Percentiles rank a stretch among this genome's conserved stretches.
Conservation (phyloP, 148 eudicot genomes). For the Chenopodium album region DNA sequence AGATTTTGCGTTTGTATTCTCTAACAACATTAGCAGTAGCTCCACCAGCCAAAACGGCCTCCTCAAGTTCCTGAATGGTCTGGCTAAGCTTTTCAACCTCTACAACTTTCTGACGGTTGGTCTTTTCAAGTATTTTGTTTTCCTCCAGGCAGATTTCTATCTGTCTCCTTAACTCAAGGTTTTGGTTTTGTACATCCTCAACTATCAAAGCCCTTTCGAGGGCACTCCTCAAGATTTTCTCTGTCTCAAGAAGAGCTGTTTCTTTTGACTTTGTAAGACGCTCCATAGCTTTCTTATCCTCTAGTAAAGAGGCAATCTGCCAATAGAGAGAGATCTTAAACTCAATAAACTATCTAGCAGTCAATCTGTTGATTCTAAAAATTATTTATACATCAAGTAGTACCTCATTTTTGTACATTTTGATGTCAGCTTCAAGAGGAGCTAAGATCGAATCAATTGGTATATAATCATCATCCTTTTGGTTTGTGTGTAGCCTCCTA, state of each 20-base stretch:
- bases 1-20: constrained; percentile 63
- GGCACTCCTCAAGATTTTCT: constrained; percentile 82
- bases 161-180: constrained; percentile 74
- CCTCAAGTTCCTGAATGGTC: constrained; percentile 82
- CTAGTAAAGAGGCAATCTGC: constrained; percentile 66
- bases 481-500: constrained; percentile 71
- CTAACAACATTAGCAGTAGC: constrained; percentile 79
- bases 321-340: not conserved
- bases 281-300: constrained; percentile 75
- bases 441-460: constrained; percentile 75
- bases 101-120: constrained; percentile 76
- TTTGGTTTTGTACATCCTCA: constrained; percentile 91
- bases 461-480: constrained; percentile 62
- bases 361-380: not conserved
- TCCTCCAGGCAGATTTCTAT: constrained; percentile 91
- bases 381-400: not conserved
- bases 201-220: constrained; percentile 84
- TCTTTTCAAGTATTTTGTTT: constrained; percentile 74
- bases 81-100: constrained; percentile 83
- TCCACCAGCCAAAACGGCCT: constrained; percentile 81
- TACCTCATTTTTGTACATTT: constrained; percentile 73
- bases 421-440: constrained; percentile 93
- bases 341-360: not conserved
- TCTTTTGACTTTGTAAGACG: constrained; percentile 85
- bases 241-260: constrained; percentile 85